phyloP scores from a whole-genome alignment of 2,329 filamentous ascomycete species.

The Trichophyton benhamiae region DNA sequence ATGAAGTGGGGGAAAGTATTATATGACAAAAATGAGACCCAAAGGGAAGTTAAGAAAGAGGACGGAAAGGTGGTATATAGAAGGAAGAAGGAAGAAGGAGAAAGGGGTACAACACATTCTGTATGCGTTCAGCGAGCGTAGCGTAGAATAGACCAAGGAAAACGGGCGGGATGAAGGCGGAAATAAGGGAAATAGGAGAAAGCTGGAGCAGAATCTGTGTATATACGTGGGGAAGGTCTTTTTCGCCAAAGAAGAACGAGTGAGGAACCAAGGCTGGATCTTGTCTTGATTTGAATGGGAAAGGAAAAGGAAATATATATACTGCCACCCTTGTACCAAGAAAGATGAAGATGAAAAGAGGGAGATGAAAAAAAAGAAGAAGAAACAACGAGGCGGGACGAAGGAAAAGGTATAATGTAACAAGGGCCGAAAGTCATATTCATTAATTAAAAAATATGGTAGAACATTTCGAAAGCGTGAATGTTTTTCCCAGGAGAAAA shows the following conservation, averaged over 20 bases:
- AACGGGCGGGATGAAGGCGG: not conserved
- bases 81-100: not conserved
- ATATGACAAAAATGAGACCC: not conserved
- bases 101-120: not conserved
- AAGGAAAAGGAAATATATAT: not conserved
- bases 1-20: not conserved
- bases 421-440: not conserved
- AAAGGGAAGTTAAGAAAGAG: not conserved
- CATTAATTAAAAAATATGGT: conserved; percentile 4
- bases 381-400: not conserved
- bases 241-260: not conserved
- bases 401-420: not conserved
- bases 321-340: not conserved
- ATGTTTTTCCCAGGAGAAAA: conserved; percentile 9
- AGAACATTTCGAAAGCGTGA: conserved; percentile 10
- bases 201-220: not conserved
- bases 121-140: not conserved
- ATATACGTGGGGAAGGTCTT: not conserved
- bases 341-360: not conserved
- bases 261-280: not conserved
- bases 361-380: not conserved
- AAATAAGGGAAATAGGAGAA: not conserved
- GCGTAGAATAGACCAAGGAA: not conserved
- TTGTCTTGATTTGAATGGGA: not conserved
- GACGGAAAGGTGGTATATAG: not conserved